Evolutionary conservation across 2,329 filamentous ascomycete species (phyloP), one percentile per base, ranked within the genome.

Genomic region (Verticillium zaregamsianum): DNA sequence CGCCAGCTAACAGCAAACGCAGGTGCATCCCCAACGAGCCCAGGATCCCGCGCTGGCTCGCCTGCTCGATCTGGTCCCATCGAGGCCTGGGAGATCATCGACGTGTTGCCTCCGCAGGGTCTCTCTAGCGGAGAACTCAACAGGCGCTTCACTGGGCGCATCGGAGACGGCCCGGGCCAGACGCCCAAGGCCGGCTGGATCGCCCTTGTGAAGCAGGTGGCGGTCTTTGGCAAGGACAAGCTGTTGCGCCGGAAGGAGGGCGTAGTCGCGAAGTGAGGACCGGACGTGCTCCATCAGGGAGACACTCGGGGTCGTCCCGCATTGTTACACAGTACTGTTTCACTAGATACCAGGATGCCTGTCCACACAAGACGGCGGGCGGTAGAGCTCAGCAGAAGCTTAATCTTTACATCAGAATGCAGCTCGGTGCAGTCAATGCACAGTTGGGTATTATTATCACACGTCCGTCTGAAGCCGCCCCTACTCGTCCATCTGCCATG

Each of bases 401-500:
- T 52, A 52, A 52, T 52, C n/a, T 31, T 28, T 20, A 55, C 11
- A 28, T 17, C 39, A 35, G 39, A 31, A 54, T 39, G 59, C 17
- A 20, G 20, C 25, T 39, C 57, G 32, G 45, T 40, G 35, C n/a
- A 28, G 4, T 28, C 28, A 57, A 56, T 63, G 69, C 15, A 35
- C 31, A 25, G 2, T 37, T 57, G 31, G 33, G 31, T 57, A 35
- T 57, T 33, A 35, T 33, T 40, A 20, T 40, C 40, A 37, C 15
- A 35, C 31, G 32, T 23, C 9, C 31, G 14, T 32, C 14, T 54
- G 17, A 32, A 31, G n/a, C 45, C 40, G 11, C 23, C 33, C 15
- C 73, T 83, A 95, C 75, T 93, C 91, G 77, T 97, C 95, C 90
- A 96, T 95, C 80, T 97, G 92, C 95, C 94, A 99, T 35, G 90